phyloP scores from a whole-genome alignment of 768 basidiomycete genomes.

The Amanita inopinata region DNA sequence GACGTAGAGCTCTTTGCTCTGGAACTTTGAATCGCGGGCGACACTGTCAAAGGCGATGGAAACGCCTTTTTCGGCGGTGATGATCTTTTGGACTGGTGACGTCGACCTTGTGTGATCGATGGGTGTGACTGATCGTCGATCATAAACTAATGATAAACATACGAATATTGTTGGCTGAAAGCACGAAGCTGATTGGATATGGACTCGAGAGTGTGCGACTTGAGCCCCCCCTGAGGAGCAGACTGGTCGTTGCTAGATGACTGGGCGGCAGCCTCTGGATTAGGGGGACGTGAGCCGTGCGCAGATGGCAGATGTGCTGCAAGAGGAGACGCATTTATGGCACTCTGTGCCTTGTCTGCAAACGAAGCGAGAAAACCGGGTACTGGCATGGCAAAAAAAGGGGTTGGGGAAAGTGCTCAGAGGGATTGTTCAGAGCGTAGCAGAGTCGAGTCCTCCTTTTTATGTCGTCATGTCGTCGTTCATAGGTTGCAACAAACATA shows the following conservation, averaged over 20 bases:
- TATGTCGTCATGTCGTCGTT: constrained; percentile 11
- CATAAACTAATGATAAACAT: constrained; percentile 16
- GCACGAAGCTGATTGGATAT: constrained; percentile 66
- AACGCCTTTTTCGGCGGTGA: constrained; percentile 70
- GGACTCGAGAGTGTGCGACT: constrained; percentile 46
- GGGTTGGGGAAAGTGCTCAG: constrained; percentile 12
- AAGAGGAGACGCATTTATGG: constrained; percentile 52
- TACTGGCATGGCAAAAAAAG: constrained; percentile 37
- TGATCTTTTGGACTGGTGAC: constrained; percentile 64
- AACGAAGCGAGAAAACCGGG: constrained; percentile 55
- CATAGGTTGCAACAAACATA: constrained; percentile 21
- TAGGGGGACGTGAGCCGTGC: constrained; percentile 21
- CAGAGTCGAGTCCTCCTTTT: constrained; percentile 6
- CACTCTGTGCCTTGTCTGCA: constrained; percentile 70
- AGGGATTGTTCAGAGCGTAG: constrained; percentile 13
- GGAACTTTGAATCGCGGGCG: constrained; percentile 54
- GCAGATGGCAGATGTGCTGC: constrained; percentile 40
- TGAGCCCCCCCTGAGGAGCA: constrained; percentile 33
- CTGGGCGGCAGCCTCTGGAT: constrained; percentile 28
- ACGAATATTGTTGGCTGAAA: constrained; percentile 70
- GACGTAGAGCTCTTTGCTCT: constrained; percentile 78
- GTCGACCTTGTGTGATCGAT: constrained; percentile 32
- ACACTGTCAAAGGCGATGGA: constrained; percentile 65
- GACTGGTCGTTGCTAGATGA: constrained; percentile 35
- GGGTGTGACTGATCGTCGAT: constrained; percentile 9